Percentiles rank a stretch among this genome's conserved stretches.
These are phyloP conservation scores for Tetraselmis chui DNA, from an alignment of 139 green algal species.

Conservation along the genomic window DNA sequence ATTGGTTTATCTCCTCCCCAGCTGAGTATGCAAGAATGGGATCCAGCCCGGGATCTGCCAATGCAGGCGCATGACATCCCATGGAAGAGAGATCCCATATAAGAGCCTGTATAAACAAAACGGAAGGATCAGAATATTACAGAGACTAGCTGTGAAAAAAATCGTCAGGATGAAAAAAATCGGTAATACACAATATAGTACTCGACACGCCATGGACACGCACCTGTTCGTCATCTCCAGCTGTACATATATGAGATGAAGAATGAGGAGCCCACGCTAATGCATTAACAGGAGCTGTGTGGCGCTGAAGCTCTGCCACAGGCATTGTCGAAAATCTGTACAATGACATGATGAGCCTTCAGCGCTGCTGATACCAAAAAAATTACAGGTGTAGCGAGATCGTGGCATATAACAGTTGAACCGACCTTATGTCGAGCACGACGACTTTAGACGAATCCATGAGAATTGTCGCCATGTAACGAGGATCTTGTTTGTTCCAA, in stretches of 20 bases:
- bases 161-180: no score
- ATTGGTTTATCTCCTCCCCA: slow-evolving; percentile 80
- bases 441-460: slow-evolving; percentile 36
- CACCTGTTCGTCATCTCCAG: slow-evolving; percentile 67
- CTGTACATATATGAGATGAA: slow-evolving; percentile 86
- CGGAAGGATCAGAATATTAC: no score
- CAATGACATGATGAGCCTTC: slow-evolving; percentile 8
- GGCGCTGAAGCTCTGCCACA: slow-evolving; percentile 80
- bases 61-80: slow-evolving; percentile 18
- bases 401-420: no score
- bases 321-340: slow-evolving; percentile 75
- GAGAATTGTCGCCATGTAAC: slow-evolving; percentile 84
- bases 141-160: no score
- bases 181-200: no score
- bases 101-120: no score
- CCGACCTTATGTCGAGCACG: slow-evolving; percentile 82
- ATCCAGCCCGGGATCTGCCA: slow-evolving; percentile 49
- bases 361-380: no score
- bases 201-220: no score
- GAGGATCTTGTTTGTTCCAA: slow-evolving; percentile 97
- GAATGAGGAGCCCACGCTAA: slow-evolving; percentile 92
- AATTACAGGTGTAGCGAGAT: no score
- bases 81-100: slow-evolving; percentile 88
- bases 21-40: slow-evolving; percentile 92
- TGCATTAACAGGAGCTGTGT: slow-evolving; percentile 76